Conservation (phyloP, 345 rosid genomes). For the Acer campestre region DNA sequence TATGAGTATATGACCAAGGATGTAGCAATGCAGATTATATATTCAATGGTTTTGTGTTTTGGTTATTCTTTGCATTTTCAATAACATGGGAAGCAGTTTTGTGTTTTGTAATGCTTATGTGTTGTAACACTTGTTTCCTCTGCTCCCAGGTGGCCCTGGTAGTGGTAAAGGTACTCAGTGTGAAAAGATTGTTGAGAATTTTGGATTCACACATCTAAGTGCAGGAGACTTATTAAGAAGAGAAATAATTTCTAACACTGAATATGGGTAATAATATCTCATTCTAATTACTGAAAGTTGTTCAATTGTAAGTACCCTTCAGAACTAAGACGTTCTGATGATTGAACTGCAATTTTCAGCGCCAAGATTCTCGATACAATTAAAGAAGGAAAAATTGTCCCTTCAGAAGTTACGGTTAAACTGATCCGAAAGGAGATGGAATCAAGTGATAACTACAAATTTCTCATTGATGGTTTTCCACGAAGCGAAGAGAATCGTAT, state of each 20-base stretch:
- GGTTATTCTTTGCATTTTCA: neutral
- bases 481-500: slow-evolving; percentile 79
- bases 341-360: slow-evolving; percentile 40
- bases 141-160: slow-evolving; percentile 68
- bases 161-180: slow-evolving; percentile 95
- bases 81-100: slow-evolving; percentile 1
- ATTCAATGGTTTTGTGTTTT: neutral
- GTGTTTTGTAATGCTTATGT: neutral
- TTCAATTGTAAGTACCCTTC: neutral
- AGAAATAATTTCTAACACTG: slow-evolving; percentile 61
- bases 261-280: slow-evolving; percentile 55
- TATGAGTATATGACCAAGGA: neutral
- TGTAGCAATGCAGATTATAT: neutral
- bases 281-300: neutral
- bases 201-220: slow-evolving; percentile 70
- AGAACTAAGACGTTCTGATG: slow-evolving; percentile 16
- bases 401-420: slow-evolving; percentile 78
- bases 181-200: slow-evolving; percentile 63
- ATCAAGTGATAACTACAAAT: slow-evolving; percentile 49
- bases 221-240: slow-evolving; percentile 79
- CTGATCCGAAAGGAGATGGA: slow-evolving; percentile 71
- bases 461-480: slow-evolving; percentile 91
- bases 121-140: neutral
- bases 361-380: slow-evolving; percentile 59
- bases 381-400: slow-evolving; percentile 87